Evolutionary conservation across 2,329 filamentous ascomycete species (phyloP).

Genomic region (Fusarium denticulatum): DNA sequence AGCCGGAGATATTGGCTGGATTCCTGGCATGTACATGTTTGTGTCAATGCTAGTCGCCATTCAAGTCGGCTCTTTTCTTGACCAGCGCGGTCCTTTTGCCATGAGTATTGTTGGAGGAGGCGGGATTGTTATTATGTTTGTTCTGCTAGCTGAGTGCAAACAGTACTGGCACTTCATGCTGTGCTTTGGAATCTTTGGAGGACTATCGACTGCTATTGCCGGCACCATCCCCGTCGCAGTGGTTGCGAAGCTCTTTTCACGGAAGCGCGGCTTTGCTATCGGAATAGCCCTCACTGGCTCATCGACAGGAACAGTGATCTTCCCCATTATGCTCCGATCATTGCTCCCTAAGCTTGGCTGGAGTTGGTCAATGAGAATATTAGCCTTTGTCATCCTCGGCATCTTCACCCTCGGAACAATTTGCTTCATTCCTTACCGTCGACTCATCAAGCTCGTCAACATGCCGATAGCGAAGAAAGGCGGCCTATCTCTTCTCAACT

Average conservation of each 20-base stretch:
- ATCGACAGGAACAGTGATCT: conserved; percentile 5
- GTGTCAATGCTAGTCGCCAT: conserved; percentile 3
- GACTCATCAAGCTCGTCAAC: background rate
- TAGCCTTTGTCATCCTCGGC: background rate
- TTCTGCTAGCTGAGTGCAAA: conserved; percentile 5
- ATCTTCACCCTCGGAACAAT: background rate
- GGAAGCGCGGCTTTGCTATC: conserved; percentile 1
- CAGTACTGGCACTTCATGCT: conserved; percentile 12
- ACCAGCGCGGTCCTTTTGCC: background rate
- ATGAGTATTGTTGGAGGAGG: conserved; percentile 1
- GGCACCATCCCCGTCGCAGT: conserved; percentile 8
- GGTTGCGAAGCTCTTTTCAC: conserved; percentile 4
- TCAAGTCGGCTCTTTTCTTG: conserved; percentile 3
- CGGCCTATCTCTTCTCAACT: background rate
- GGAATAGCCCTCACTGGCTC: background rate
- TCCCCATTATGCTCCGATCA: conserved; percentile 12
- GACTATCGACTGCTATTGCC: background rate
- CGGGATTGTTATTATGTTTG: background rate
- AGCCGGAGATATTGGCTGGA: conserved; percentile 9
- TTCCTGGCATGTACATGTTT: conserved; percentile 9
- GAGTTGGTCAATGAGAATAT: conserved; percentile 4
- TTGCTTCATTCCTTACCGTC: background rate
- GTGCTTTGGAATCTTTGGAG: conserved; percentile 1
- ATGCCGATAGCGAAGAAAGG: background rate
- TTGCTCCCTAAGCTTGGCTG: background rate